A percentile compares a stretch with the other conserved stretches of the same genome.
These are phyloP conservation scores for Penicillium sp. DNA, from an alignment of 2,329 filamentous ascomycete genomes.

Conservation along the genomic window DNA sequence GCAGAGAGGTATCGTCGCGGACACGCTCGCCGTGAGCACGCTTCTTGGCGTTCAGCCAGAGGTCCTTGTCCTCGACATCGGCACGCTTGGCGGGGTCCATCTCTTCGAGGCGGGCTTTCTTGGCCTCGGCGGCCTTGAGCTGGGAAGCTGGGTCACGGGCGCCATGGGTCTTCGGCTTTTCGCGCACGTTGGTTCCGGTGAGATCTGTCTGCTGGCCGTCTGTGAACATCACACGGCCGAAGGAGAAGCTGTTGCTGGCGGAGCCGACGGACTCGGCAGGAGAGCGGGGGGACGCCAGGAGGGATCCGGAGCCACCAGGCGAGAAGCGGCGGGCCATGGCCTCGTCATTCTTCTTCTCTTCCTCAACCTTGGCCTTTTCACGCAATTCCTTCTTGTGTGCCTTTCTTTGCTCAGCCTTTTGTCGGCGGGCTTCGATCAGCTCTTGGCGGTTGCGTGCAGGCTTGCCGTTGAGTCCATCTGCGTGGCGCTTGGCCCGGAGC, in stretches of 20 bases:
- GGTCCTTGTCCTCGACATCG: constrained; percentile 88
- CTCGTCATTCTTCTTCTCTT: constrained; percentile 61
- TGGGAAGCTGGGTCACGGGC: constrained; percentile 82
- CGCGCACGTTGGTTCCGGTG: constrained; percentile 60
- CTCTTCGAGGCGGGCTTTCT: constrained; percentile 72
- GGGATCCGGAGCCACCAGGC: constrained; percentile 59
- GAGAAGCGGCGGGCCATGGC: constrained; percentile 55
- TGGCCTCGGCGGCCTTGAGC: constrained; percentile 80
- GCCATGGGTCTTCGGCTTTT: constrained; percentile 73
- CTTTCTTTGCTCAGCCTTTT: constrained; percentile 83
- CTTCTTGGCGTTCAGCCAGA: constrained; percentile 88
- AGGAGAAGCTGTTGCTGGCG: constrained; percentile 70
- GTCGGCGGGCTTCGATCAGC: constrained; percentile 81
- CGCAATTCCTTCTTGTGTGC: constrained; percentile 85
- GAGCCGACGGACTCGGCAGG: constrained; percentile 43
- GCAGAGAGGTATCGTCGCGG: constrained; percentile 75
- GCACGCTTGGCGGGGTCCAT: constrained; percentile 78
- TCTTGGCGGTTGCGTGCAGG: constrained; percentile 84
- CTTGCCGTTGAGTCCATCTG: constrained; percentile 77
- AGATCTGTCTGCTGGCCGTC: constrained; percentile 80
- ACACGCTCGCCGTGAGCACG: constrained; percentile 86
- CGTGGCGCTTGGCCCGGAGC: constrained; percentile 80
- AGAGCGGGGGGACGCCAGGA: constrained; percentile 54
- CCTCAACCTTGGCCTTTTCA: constrained; percentile 73
- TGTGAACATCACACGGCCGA: constrained; percentile 85